phyloP scores from a whole-genome alignment of 2,329 filamentous ascomycete genomes.

The Trematosphaeria pertusa region DNA sequence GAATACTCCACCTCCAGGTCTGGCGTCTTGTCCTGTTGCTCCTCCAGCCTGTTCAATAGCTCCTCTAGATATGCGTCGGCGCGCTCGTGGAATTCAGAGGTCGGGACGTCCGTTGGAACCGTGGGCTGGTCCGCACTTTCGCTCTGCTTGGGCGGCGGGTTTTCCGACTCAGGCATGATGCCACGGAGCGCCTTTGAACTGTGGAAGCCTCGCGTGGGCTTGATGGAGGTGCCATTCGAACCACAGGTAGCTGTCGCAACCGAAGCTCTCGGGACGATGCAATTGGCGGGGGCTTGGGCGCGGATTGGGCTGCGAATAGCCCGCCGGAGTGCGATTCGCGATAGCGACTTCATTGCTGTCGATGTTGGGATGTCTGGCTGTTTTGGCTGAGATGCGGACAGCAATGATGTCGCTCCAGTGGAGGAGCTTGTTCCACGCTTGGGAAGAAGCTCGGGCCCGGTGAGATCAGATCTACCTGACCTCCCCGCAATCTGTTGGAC shows the following conservation, averaged over 20 bases:
- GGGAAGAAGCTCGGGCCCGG: conserved; percentile 17
- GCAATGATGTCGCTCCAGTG: no score
- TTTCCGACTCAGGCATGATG: conserved; percentile 56
- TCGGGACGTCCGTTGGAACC: conserved; percentile 69
- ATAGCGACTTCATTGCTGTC: conserved; percentile 31
- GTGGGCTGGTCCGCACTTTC: conserved; percentile 47
- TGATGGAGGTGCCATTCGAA: conserved; percentile 8
- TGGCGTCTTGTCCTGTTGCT: conserved; percentile 72
- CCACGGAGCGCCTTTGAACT: conserved; percentile 34
- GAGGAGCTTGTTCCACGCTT: conserved; percentile 14
- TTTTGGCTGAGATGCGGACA: conserved; percentile 3
- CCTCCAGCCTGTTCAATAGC: conserved; percentile 69
- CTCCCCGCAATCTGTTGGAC: neutral
- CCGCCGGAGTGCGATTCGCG: conserved; percentile 32
- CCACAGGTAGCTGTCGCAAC: conserved; percentile 6
- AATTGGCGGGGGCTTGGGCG: conserved; percentile 27
- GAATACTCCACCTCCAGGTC: conserved; percentile 89
- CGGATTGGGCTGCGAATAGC: conserved; percentile 28
- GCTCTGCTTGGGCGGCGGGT: conserved; percentile 44
- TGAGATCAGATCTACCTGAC: conserved; percentile 3
- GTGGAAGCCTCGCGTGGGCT: conserved; percentile 32
- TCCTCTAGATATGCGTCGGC: conserved; percentile 76
- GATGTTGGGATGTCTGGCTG: conserved; percentile 1
- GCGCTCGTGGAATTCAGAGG: conserved; percentile 76
- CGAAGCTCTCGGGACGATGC: conserved; percentile 33